phyloP scores from a whole-genome alignment of 192 early-diverging fungal genomes.

The Funneliformis geosporum region DNA sequence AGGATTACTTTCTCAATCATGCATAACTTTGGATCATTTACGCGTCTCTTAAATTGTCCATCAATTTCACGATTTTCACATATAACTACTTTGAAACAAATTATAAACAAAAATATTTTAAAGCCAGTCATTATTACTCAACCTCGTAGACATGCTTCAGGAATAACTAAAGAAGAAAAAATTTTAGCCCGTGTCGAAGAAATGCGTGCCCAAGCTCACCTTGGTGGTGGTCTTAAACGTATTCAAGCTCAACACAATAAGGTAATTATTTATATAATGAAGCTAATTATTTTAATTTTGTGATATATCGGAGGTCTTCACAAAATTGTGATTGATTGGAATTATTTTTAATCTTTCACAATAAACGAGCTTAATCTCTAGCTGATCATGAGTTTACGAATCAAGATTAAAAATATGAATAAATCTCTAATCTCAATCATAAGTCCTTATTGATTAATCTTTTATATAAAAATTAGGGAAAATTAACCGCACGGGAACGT shows the following conservation, averaged over 20 bases:
- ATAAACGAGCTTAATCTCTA: no score
- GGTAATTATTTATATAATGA: constrained; percentile 42
- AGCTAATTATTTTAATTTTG: no score
- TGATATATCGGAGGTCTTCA: background rate
- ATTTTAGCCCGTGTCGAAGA: constrained; percentile 52
- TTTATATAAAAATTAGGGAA: constrained; percentile 58
- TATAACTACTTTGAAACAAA: background rate
- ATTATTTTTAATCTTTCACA: background rate
- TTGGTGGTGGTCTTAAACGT: constrained; percentile 80
- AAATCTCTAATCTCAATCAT: no score
- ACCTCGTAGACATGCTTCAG: constrained; percentile 7
- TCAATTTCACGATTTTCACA: background rate
- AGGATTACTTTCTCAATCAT: background rate
- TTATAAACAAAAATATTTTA: background rate
- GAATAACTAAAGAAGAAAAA: constrained; percentile 35
- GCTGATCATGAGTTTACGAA: no score
- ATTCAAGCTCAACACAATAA: constrained; percentile 85
- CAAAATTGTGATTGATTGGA: background rate
- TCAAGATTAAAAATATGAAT: no score
- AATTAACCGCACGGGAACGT: constrained; percentile 91
- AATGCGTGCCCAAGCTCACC: constrained; percentile 70
- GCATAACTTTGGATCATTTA: background rate
- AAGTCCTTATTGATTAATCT: background rate
- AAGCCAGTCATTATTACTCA: background rate
- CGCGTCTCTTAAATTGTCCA: background rate